These are phyloP conservation scores for Trichoderma semiorbis DNA, from an alignment of 2,329 filamentous ascomycete genomes.

Conservation along the genomic window DNA sequence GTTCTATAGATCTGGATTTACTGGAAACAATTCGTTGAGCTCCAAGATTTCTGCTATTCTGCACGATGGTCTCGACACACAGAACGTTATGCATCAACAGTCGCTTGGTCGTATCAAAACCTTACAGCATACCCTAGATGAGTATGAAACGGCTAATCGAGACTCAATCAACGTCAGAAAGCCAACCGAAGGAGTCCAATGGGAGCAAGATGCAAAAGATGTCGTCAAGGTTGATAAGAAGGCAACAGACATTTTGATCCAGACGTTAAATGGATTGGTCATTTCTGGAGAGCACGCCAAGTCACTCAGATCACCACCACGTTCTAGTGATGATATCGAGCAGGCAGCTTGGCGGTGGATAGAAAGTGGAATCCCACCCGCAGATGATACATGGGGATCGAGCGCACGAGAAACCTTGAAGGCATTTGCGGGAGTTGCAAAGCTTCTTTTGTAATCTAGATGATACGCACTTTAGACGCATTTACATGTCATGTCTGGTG, in stretches of 20 bases:
- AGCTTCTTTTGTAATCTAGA: not conserved
- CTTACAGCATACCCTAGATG: slow-evolving; percentile 18
- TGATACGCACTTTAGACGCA: not conserved
- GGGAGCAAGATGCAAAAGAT: slow-evolving; percentile 34
- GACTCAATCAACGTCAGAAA: slow-evolving; percentile 22
- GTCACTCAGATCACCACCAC: not conserved
- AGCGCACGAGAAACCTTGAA: slow-evolving; percentile 29
- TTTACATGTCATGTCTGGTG: not conserved
- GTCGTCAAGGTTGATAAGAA: slow-evolving; percentile 24
- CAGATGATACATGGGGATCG: slow-evolving; percentile 33
- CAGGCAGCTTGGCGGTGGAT: slow-evolving; percentile 35
- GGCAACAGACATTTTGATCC: slow-evolving; percentile 25
- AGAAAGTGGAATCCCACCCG: slow-evolving; percentile 24
- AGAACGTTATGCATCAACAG: slow-evolving; percentile 3
- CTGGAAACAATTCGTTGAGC: not conserved
- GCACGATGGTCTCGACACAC: not conserved
- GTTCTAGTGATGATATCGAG: slow-evolving; percentile 28
- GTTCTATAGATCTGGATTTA: not conserved
- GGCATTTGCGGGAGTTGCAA: slow-evolving; percentile 25
- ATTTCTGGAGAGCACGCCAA: not conserved
- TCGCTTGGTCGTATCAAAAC: slow-evolving; percentile 18
- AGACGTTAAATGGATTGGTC: slow-evolving; percentile 19
- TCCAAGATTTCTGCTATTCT: not conserved
- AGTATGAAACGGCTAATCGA: slow-evolving; percentile 26
- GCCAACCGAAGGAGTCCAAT: slow-evolving; percentile 29